These are phyloP conservation scores for Eleusine coracana DNA, from an alignment of 176 grass and related monocot genomes.

Conservation along the genomic window DNA sequence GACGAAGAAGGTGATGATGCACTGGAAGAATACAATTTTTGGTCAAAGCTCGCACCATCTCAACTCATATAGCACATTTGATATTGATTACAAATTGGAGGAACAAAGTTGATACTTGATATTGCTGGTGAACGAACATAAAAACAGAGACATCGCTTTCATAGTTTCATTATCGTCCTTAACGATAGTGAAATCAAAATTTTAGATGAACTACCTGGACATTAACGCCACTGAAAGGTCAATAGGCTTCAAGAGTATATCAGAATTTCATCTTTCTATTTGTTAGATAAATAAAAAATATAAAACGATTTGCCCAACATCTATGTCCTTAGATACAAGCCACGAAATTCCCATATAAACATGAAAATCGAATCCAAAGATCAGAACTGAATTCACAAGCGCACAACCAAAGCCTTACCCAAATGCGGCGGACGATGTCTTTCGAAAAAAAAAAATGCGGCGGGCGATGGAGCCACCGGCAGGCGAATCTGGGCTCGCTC, in stretches of 20 bases:
- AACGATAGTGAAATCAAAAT: background rate
- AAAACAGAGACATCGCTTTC: slow-evolving; percentile 12
- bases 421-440: slow-evolving; percentile 34
- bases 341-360: background rate
- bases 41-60: slow-evolving; percentile 35
- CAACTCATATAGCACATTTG: slow-evolving; percentile 36
- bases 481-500: slow-evolving; percentile 27
- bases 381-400: slow-evolving; percentile 42
- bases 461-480: background rate
- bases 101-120: slow-evolving; percentile 28
- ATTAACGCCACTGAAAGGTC: slow-evolving; percentile 8
- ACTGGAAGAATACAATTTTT: slow-evolving; percentile 9
- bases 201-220: slow-evolving; percentile 29
- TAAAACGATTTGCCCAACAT: background rate
- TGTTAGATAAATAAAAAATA: background rate
- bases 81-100: background rate
- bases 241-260: background rate
- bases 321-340: background rate
- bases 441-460: slow-evolving; percentile 23
- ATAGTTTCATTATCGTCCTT: background rate
- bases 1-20: background rate
- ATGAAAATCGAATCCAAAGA: background rate
- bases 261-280: background rate
- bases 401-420: background rate
- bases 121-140: slow-evolving; percentile 37